Percentiles rank a stretch among this genome's conserved stretches.
Evolutionary conservation across 2,329 filamentous ascomycete genomes (phyloP).

Genomic region (Pseudogymnoascus sp.): DNA sequence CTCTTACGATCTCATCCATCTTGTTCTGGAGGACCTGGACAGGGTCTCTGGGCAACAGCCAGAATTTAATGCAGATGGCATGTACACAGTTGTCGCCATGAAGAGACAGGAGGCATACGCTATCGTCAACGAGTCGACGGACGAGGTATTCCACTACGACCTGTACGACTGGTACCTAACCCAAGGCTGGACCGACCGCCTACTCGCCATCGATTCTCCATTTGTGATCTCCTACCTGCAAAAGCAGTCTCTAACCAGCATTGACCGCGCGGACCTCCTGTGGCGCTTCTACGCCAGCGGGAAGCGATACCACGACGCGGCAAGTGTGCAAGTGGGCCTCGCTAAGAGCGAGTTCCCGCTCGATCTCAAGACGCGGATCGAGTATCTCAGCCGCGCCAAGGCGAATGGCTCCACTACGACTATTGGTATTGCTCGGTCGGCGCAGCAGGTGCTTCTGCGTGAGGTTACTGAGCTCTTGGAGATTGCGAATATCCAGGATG

Average conservation of each 20-base stretch:
- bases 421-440: slow-evolving; percentile 65
- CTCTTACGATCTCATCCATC: slow-evolving; percentile 83
- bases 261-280: slow-evolving; percentile 77
- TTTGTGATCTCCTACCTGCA: slow-evolving; percentile 82
- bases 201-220: slow-evolving; percentile 74
- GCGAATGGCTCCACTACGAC: slow-evolving; percentile 83
- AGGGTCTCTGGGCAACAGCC: slow-evolving; percentile 58
- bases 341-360: slow-evolving; percentile 76
- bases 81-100: slow-evolving; percentile 63
- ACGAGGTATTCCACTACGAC: slow-evolving; percentile 91
- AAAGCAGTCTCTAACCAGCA: slow-evolving; percentile 61
- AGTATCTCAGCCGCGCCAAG: slow-evolving; percentile 81
- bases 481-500: slow-evolving; percentile 89
- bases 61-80: slow-evolving; percentile 62
- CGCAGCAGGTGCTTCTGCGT: slow-evolving; percentile 76
- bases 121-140: slow-evolving; percentile 77
- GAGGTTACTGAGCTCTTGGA: slow-evolving; percentile 81
- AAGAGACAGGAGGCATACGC: slow-evolving; percentile 82
- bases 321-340: slow-evolving; percentile 73
- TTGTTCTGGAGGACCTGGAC: slow-evolving; percentile 72
- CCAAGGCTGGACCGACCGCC: slow-evolving; percentile 74
- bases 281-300: slow-evolving; percentile 89
- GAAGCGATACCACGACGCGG: slow-evolving; percentile 75
- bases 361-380: slow-evolving; percentile 75
- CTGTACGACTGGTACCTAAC: slow-evolving; percentile 97